A percentile compares a stretch with the other conserved stretches of the same genome.
These are phyloP conservation scores for Saccharum hybrid DNA, from an alignment of 202 grass and related monocot genomes.

Conservation along the genomic window DNA sequence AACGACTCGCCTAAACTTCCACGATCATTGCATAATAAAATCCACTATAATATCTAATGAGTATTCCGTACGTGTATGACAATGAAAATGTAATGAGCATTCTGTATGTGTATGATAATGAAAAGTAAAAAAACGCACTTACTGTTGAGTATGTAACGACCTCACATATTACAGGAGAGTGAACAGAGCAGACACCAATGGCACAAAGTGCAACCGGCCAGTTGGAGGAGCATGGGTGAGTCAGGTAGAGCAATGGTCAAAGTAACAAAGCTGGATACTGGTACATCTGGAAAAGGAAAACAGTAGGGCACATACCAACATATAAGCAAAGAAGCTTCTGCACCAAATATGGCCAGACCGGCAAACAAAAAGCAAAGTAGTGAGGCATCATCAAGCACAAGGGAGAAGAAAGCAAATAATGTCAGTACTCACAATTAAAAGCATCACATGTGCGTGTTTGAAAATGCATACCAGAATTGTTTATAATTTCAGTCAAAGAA, in stretches of 20 bases:
- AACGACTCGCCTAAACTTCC: not conserved
- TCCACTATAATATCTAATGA: not conserved
- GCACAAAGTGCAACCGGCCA: not conserved
- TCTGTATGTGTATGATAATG: not conserved
- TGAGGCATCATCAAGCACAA: slow-evolving; percentile 36
- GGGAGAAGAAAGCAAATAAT: slow-evolving; percentile 38
- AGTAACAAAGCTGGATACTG: not conserved
- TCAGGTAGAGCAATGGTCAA: not conserved
- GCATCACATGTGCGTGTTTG: not conserved
- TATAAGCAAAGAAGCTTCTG: slow-evolving; percentile 21
- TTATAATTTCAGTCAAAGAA: too few relatives aligned
- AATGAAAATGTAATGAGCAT: not conserved
- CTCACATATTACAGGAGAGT: not conserved
- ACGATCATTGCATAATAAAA: not conserved
- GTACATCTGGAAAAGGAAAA: slow-evolving; percentile 22
- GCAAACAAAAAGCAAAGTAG: slow-evolving; percentile 31
- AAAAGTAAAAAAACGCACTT: not conserved
- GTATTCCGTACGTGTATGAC: not conserved
- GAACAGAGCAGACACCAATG: not conserved
- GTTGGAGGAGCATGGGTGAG: not conserved
- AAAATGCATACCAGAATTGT: not conserved
- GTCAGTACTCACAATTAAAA: slow-evolving; percentile 28
- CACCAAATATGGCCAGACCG: not conserved
- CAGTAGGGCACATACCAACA: not conserved
- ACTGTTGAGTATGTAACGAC: not conserved